Evolutionary conservation across 129 eudicot genomes (phyloP).

Genomic region (Flaveria bidentis): DNA sequence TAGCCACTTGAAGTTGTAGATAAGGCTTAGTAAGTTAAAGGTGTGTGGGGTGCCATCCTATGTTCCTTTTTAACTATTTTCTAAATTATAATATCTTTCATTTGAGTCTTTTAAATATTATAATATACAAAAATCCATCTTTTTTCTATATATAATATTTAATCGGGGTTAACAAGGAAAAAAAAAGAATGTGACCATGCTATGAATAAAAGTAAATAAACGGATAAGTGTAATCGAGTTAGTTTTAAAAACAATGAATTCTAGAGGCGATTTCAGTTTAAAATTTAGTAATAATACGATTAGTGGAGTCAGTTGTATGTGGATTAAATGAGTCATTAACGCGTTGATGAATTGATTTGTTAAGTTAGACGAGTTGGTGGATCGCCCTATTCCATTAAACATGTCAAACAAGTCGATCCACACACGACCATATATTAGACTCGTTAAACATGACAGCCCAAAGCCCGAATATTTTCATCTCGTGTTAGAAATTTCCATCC

Average conservation of each 20-base stretch:
- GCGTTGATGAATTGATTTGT: too few relatives aligned
- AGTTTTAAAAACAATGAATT: not conserved
- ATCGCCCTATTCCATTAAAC: too few relatives aligned
- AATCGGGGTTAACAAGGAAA: not conserved
- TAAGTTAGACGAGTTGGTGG: too few relatives aligned
- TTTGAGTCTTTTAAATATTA: not conserved
- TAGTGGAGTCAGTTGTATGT: too few relatives aligned
- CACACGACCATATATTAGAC: not conserved
- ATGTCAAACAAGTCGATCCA: too few relatives aligned
- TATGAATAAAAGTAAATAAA: not conserved
- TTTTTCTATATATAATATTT: not conserved
- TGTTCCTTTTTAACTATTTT: slow-evolving; percentile 5
- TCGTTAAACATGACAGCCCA: not conserved
- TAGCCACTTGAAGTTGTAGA: slow-evolving; percentile 32
- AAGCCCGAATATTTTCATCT: too few relatives aligned
- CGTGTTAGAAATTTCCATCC: not conserved
- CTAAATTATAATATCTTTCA: not conserved
- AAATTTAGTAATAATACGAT: not conserved
- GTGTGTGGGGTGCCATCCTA: slow-evolving; percentile 24
- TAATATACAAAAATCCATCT: not conserved
- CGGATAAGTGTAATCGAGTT: not conserved
- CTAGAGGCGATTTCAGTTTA: not conserved
- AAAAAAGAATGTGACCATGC: not conserved
- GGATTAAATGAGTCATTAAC: not conserved
- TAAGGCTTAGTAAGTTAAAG: slow-evolving; percentile 11